Evolutionary conservation across 371 early-diverging fungal species (phyloP).

Genomic region (Encephalitozoon hellem): DNA sequence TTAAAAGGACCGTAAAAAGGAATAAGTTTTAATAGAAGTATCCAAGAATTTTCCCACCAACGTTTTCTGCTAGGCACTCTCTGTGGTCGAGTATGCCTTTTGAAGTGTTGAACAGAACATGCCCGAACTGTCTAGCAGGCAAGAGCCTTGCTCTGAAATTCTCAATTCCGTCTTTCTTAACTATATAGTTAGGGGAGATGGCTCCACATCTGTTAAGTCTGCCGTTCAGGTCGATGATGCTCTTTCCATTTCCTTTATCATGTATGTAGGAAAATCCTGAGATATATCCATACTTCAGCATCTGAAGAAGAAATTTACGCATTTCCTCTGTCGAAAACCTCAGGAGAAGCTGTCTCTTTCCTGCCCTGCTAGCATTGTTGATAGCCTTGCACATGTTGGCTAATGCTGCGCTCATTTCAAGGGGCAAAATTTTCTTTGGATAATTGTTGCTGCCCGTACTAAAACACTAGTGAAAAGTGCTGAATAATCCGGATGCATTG

Average conservation of each 20-base stretch:
- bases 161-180: constrained; percentile 82
- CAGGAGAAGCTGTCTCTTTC: constrained; percentile 90
- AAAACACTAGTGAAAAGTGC: not conserved
- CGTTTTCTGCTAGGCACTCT: constrained; percentile 79
- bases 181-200: constrained; percentile 96
- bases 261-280: constrained; percentile 93
- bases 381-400: constrained; percentile 71
- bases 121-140: constrained; percentile 99
- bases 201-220: constrained; percentile 99
- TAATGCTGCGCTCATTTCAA: constrained; percentile 4
- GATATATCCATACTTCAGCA: constrained; percentile 98
- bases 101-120: constrained; percentile 83
- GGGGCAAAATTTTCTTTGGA: constrained; percentile 1
- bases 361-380: constrained; percentile 92
- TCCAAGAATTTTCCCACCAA: constrained; percentile 96
- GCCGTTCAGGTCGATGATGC: constrained; percentile 91
- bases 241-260: constrained; percentile 95
- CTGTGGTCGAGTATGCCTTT: constrained; percentile 99
- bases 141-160: constrained; percentile 90
- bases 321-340: constrained; percentile 89
- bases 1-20: constrained; percentile 13
- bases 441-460: not conserved
- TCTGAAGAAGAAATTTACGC: constrained; percentile 88
- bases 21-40: constrained; percentile 67
- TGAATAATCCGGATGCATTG: not conserved